Conservation (phyloP, 1,284 basidiomycete genomes). For the Marasmius oreades region DNA sequence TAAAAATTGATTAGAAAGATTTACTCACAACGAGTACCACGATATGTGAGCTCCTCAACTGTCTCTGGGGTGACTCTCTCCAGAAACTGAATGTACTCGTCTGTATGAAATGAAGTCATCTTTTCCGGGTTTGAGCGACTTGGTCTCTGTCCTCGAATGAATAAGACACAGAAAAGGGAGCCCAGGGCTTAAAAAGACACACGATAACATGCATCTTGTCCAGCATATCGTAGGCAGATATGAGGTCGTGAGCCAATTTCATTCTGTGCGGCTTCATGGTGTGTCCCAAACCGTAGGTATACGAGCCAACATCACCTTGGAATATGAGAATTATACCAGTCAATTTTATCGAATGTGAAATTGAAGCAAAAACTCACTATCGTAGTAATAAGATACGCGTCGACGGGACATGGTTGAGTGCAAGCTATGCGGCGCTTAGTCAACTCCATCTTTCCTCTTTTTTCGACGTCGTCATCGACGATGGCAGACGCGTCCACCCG, state of each 20-base stretch:
- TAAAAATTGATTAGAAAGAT: not conserved
- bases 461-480: not conserved
- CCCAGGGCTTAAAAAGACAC: slow-evolving; percentile 23
- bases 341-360: not conserved
- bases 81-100: slow-evolving; percentile 95
- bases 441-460: not conserved
- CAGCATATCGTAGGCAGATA: slow-evolving; percentile 88
- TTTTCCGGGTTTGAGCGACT: slow-evolving; percentile 77
- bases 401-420: slow-evolving; percentile 5
- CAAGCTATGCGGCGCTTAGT: no score
- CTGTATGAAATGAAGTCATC: slow-evolving; percentile 95
- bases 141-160: slow-evolving; percentile 55
- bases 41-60: slow-evolving; percentile 77
- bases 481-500: slow-evolving; percentile 3
- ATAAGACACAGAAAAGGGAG: not conserved
- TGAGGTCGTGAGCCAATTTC: slow-evolving; percentile 89
- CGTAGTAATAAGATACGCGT: slow-evolving; percentile 33
- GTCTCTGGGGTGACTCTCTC: slow-evolving; percentile 88
- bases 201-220: slow-evolving; percentile 90
- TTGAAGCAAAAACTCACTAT: not conserved
- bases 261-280: slow-evolving; percentile 97
- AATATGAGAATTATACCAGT: not conserved
- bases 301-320: slow-evolving; percentile 66
- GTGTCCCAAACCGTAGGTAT: slow-evolving; percentile 85
- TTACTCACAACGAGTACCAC: slow-evolving; percentile 77